A percentile compares a stretch with the other conserved stretches of the same genome.
phyloP scores from a whole-genome alignment of 805 yeast genomes.

The Myxozyma geophila region DNA sequence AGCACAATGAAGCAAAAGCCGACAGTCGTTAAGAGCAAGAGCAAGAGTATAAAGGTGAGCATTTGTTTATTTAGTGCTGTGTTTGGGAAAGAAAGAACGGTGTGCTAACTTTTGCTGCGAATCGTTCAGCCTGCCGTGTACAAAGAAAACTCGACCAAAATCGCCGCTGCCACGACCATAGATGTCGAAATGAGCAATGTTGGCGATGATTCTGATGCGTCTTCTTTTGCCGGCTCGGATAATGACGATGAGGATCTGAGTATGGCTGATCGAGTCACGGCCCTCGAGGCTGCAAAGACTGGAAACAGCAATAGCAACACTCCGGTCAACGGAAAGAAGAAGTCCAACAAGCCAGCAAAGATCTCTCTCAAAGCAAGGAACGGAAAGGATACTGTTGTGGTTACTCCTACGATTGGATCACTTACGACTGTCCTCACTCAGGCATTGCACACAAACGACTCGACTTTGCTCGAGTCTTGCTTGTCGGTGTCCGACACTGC shows the following conservation, averaged over 20 bases:
- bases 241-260: slow-evolving; percentile 53
- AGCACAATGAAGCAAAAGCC: slow-evolving; percentile 14
- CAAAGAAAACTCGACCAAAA: slow-evolving; percentile 44
- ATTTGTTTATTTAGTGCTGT: not conserved
- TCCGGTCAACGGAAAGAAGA: slow-evolving; percentile 32
- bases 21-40: slow-evolving; percentile 21
- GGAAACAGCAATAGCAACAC: slow-evolving; percentile 12
- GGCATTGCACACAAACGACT: slow-evolving; percentile 86
- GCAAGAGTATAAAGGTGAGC: slow-evolving; percentile 21
- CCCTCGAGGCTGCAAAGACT: slow-evolving; percentile 40
- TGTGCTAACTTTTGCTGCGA: not conserved
- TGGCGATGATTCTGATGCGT: slow-evolving; percentile 6
- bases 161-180: slow-evolving; percentile 44
- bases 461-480: slow-evolving; percentile 81
- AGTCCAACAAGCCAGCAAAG: not conserved
- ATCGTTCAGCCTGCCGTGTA: slow-evolving; percentile 36
- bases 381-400: slow-evolving; percentile 36
- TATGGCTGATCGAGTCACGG: slow-evolving; percentile 49
- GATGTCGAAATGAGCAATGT: slow-evolving; percentile 42
- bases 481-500: slow-evolving; percentile 57
- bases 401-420: slow-evolving; percentile 64
- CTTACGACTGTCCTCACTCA: slow-evolving; percentile 84
- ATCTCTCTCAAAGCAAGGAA: not conserved
- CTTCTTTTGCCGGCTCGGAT: slow-evolving; percentile 40
- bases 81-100: not conserved